Percentiles rank a stretch among this genome's conserved stretches.
These are phyloP conservation scores for Xerocomellus intermedius DNA, from an alignment of 768 basidiomycete genomes.

Conservation along the genomic window DNA sequence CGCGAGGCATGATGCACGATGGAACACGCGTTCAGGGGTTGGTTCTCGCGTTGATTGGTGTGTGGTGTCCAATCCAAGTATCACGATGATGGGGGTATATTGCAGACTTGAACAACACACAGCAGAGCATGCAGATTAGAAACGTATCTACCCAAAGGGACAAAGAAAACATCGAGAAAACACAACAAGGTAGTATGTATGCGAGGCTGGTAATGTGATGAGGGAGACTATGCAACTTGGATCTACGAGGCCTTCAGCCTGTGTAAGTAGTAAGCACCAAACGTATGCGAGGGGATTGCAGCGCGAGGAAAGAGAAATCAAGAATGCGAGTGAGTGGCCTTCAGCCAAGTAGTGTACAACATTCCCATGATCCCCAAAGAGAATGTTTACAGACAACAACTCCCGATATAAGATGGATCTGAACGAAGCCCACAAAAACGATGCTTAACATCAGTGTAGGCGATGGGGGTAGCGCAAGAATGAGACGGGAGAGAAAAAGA, in stretches of 20 bases:
- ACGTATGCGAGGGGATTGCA: constrained; percentile 15
- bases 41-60: not conserved
- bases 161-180: constrained; percentile 12
- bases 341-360: constrained; percentile 28
- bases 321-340: constrained; percentile 25
- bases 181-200: constrained; percentile 26
- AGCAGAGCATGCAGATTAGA: constrained; percentile 21
- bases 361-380: constrained; percentile 16
- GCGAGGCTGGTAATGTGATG: constrained; percentile 20
- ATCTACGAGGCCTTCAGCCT: constrained; percentile 37
- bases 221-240: constrained; percentile 17
- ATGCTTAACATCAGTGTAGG: constrained; percentile 28
- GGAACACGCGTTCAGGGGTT: constrained; percentile 13
- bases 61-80: constrained; percentile 5
- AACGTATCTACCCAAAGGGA: constrained; percentile 13
- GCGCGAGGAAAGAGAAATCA: constrained; percentile 8
- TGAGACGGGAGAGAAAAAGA: constrained; percentile 4
- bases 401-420: constrained; percentile 8
- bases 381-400: constrained; percentile 9
- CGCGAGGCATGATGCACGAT: constrained; percentile 61
- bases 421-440: constrained; percentile 5
- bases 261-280: constrained; percentile 29
- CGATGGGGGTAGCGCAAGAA: constrained; percentile 21
- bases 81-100: not conserved
- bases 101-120: constrained; percentile 1